phyloP scores from a whole-genome alignment of 805 yeast species.

The Cephaloascus fragrans region DNA sequence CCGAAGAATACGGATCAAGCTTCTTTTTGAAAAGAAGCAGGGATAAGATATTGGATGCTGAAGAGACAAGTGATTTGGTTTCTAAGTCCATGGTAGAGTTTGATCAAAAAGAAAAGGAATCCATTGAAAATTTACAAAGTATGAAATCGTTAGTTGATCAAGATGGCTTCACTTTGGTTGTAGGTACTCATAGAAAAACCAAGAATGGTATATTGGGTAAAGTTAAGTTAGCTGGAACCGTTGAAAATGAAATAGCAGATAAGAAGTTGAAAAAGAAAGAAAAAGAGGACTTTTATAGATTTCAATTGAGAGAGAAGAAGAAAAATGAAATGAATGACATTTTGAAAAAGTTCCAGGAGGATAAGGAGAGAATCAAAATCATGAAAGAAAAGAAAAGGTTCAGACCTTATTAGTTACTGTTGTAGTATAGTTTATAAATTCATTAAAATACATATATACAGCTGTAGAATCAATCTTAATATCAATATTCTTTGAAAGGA shows the following conservation, averaged over 20 bases:
- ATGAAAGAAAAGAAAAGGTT: conserved; percentile 79
- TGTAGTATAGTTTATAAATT: no score
- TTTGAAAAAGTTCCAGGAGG: conserved; percentile 75
- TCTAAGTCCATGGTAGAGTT: conserved; percentile 56
- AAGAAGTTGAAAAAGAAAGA: conserved; percentile 60
- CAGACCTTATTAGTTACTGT: conserved; percentile 62
- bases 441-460: not conserved
- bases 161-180: conserved; percentile 90
- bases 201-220: conserved; percentile 61
- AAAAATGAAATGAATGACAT: conserved; percentile 87
- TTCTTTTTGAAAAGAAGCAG: conserved; percentile 32
- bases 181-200: conserved; percentile 77
- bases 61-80: conserved; percentile 43
- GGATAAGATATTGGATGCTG: conserved; percentile 34
- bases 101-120: conserved; percentile 58
- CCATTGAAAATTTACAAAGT: conserved; percentile 41
- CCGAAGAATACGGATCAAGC: conserved; percentile 22
- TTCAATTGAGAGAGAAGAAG: conserved; percentile 90
- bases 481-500: conserved; percentile 24
- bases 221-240: conserved; percentile 28
- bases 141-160: conserved; percentile 69
- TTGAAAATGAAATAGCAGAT: conserved; percentile 23
- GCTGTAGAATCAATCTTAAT: no score
- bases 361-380: conserved; percentile 72
- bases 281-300: conserved; percentile 87